A percentile compares a stretch with the other conserved stretches of the same genome.
phyloP scores from a whole-genome alignment of 345 rosid genomes.

The Brassica juncea region DNA sequence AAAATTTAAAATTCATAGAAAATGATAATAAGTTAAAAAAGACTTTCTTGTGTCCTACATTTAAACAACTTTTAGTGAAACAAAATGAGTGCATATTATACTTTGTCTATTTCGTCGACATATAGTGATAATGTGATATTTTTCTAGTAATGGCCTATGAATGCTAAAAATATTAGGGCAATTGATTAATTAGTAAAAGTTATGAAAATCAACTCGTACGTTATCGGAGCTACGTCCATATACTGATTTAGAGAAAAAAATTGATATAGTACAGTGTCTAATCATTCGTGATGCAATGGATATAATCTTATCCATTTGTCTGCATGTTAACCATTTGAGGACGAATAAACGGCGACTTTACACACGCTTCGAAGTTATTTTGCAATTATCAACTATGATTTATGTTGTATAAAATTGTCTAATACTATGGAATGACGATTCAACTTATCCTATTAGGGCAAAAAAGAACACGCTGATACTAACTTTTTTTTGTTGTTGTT shows the following conservation, averaged over 20 bases:
- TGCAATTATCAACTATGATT: not conserved
- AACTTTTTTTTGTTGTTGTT: not conserved
- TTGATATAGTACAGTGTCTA: not conserved
- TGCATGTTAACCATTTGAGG: conserved; percentile 2
- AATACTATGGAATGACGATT: not conserved
- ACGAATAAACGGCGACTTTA: not conserved
- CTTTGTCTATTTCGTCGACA: conserved; percentile 23
- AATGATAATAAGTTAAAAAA: conserved; percentile 28
- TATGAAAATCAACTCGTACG: not conserved
- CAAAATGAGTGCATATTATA: conserved; percentile 28
- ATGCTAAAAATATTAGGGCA: not conserved
- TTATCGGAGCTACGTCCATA: not conserved
- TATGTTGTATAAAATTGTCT: not conserved
- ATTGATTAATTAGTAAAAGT: not conserved
- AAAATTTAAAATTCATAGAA: not conserved
- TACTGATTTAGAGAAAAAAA: not conserved
- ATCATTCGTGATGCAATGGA: no score
- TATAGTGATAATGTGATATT: not conserved
- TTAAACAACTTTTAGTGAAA: conserved; percentile 24
- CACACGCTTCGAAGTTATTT: not conserved
- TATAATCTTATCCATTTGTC: not conserved
- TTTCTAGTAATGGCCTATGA: not conserved
- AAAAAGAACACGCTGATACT: not conserved
- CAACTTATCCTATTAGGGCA: not conserved
- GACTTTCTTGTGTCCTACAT: conserved; percentile 33